phyloP scores from a whole-genome alignment of 2,329 filamentous ascomycete genomes.

The Xylariomycetidae sp. region DNA sequence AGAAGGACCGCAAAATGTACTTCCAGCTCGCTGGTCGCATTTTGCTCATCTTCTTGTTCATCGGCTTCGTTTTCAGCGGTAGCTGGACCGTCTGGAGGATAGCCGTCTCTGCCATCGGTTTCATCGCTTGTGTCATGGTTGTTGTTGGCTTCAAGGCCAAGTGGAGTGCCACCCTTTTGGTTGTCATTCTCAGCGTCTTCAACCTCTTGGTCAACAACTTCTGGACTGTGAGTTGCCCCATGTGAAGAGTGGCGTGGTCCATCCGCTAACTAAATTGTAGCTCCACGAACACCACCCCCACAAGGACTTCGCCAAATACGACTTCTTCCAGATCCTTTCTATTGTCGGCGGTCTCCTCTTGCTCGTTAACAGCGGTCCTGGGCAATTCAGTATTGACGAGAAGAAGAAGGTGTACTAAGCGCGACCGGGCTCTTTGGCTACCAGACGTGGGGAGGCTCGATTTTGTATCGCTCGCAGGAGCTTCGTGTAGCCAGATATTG shows the following conservation, averaged over 20 bases:
- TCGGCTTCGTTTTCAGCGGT: conserved; percentile 94
- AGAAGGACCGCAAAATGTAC: conserved; percentile 99
- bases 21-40: conserved; percentile 96
- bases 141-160: conserved; percentile 99
- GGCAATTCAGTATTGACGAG: conserved; percentile 97
- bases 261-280: conserved; percentile 39
- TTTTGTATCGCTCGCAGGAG: too few species aligned
- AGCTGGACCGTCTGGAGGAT: conserved; percentile 88
- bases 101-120: conserved; percentile 74
- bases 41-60: conserved; percentile 92
- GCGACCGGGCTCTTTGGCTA: too few species aligned
- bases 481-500: too few species aligned
- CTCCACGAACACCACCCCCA: conserved; percentile 97
- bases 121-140: conserved; percentile 95
- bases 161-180: conserved; percentile 92
- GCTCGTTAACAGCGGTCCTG: conserved; percentile 96
- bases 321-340: conserved; percentile 99
- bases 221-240: conserved; percentile 76
- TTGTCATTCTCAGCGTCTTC: conserved; percentile 92
- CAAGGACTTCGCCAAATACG: conserved; percentile 99
- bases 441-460: too few species aligned
- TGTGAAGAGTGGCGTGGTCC: background rate
- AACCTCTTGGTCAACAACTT: conserved; percentile 99
- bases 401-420: conserved; percentile 99
- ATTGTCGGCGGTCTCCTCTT: conserved; percentile 95